phyloP scores from a whole-genome alignment of 2,329 filamentous ascomycete genomes.

The Neoascochyta sp. region DNA sequence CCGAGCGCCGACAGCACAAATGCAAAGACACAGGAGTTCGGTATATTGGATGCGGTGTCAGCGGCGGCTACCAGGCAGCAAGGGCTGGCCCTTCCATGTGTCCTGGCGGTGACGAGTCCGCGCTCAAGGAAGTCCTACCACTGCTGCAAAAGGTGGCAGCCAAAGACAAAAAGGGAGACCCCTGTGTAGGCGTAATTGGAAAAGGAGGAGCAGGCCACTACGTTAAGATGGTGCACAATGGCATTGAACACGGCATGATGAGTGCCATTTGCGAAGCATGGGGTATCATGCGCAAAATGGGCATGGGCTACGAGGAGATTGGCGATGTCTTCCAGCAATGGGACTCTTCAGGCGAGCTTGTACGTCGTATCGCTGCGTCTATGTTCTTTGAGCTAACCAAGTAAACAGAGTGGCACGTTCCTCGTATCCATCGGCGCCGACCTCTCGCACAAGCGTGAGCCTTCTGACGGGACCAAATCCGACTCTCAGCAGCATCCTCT shows the following conservation, averaged over 20 bases:
- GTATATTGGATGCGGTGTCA: slow-evolving; percentile 66
- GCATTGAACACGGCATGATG: slow-evolving; percentile 71
- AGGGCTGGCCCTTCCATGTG: slow-evolving; percentile 64
- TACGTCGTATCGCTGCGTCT: slow-evolving; percentile 17
- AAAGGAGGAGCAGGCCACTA: slow-evolving; percentile 65
- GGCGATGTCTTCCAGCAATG: slow-evolving; percentile 58
- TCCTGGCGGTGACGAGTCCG: slow-evolving; percentile 58
- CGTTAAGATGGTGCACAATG: slow-evolving; percentile 74
- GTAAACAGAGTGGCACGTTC: slow-evolving; percentile 51
- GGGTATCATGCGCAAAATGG: slow-evolving; percentile 58
- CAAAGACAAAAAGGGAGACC: slow-evolving; percentile 56
- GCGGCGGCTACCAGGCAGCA: slow-evolving; percentile 66
- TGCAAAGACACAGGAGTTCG: slow-evolving; percentile 56
- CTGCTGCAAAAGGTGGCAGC: slow-evolving; percentile 60
- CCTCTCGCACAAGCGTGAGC: slow-evolving; percentile 54
- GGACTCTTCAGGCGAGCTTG: slow-evolving; percentile 57
- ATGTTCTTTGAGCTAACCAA: slow-evolving; percentile 4
- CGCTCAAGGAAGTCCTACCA: slow-evolving; percentile 58
- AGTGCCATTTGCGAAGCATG: slow-evolving; percentile 62
- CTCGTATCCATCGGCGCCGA: slow-evolving; percentile 61
- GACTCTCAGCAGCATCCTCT: slow-evolving; percentile 35
- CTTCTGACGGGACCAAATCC: slow-evolving; percentile 9
- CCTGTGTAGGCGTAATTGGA: slow-evolving; percentile 60
- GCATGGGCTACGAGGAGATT: slow-evolving; percentile 59
- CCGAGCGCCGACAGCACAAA: slow-evolving; percentile 59